Evolutionary conservation across 2,329 filamentous ascomycete genomes (phyloP).

Genomic region (Talaromyces pinophilus): DNA sequence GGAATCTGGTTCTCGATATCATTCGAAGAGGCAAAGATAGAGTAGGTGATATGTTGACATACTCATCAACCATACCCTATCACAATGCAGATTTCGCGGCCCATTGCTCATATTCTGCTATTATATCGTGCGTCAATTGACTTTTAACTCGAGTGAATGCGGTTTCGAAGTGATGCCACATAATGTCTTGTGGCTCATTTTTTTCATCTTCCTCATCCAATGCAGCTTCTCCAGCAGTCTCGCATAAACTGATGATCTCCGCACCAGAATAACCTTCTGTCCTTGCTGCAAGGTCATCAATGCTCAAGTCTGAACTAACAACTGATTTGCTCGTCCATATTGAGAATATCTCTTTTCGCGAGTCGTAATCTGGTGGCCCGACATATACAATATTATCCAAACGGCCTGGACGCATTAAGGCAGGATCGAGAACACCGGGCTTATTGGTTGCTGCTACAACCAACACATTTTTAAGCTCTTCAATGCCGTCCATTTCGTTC

Average conservation of each 20-base stretch:
- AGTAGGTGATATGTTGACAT: not conserved
- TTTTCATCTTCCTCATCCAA: constrained; percentile 54
- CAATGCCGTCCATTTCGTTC: constrained; percentile 95
- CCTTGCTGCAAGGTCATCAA: constrained; percentile 61
- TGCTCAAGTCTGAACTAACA: constrained; percentile 64
- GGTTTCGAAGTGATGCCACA: constrained; percentile 46
- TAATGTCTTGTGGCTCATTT: constrained; percentile 40
- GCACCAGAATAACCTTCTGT: constrained; percentile 84
- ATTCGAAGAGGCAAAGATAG: not conserved
- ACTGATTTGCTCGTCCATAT: constrained; percentile 65
- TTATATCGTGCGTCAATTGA: constrained; percentile 62
- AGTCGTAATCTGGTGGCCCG: constrained; percentile 71
- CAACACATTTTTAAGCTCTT: constrained; percentile 77
- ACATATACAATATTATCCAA: constrained; percentile 87
- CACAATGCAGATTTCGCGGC: constrained; percentile 28
- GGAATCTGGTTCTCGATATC: not conserved
- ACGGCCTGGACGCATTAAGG: constrained; percentile 79
- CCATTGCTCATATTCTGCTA: constrained; percentile 62
- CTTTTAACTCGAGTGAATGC: constrained; percentile 52
- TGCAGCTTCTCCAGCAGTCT: constrained; percentile 53
- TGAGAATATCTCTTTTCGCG: constrained; percentile 73
- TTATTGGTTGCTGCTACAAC: constrained; percentile 91
- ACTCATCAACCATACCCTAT: not conserved
- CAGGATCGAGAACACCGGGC: constrained; percentile 81
- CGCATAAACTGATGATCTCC: constrained; percentile 68